These are phyloP conservation scores for Avena sativa DNA, from an alignment of 176 grass and related monocot genomes.

Conservation along the genomic window DNA sequence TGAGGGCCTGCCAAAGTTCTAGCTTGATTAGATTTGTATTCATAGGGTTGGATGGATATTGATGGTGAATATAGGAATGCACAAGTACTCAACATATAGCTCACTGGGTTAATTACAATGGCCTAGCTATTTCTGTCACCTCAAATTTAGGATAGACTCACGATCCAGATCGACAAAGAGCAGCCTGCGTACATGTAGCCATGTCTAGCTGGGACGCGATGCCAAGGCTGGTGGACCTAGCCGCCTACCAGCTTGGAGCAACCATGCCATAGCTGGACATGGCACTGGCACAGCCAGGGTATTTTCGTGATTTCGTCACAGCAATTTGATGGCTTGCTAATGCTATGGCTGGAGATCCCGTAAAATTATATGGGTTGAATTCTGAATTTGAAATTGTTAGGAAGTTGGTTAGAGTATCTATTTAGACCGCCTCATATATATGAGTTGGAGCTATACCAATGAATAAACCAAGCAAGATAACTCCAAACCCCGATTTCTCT, in stretches of 20 bases:
- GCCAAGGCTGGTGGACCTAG: background rate
- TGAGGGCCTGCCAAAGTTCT: background rate
- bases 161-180: background rate
- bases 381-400: constrained; percentile 4
- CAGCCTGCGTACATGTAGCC: background rate
- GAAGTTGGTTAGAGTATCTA: background rate
- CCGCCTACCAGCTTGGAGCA: background rate
- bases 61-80: background rate
- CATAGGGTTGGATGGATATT: background rate
- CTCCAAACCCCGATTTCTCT: constrained; percentile 10
- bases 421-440: background rate
- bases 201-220: background rate
- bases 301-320: background rate
- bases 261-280: background rate
- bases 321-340: constrained; percentile 16
- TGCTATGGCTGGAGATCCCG: background rate
- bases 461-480: background rate
- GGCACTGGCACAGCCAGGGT: background rate
- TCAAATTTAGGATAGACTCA: constrained; percentile 14
- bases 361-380: background rate
- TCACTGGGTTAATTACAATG: background rate
- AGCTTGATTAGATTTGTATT: constrained; percentile 1
- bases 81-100: background rate
- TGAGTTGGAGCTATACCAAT: constrained; percentile 1
- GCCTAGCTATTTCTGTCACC: background rate